phyloP scores from a whole-genome alignment of 73 alveolate genomes.

The Blepharisma stoltei region DNA sequence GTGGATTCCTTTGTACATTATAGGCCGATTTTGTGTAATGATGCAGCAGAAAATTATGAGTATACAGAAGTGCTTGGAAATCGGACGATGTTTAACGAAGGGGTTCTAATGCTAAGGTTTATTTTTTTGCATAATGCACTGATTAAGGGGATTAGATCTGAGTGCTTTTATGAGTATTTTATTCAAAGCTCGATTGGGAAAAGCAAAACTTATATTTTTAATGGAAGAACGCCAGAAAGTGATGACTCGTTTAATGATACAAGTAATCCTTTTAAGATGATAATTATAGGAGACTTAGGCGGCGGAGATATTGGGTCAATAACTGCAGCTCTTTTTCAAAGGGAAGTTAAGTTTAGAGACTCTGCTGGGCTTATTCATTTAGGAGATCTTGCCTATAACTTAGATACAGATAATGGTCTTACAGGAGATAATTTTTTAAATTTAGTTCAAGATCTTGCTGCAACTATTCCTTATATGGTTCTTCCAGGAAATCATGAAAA shows the following conservation, averaged over 20 bases:
- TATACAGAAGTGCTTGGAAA: background rate
- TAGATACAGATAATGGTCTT: background rate
- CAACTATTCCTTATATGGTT: background rate
- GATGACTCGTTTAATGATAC: background rate
- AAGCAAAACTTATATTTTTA: background rate
- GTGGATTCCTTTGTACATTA: background rate
- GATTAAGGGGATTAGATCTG: background rate
- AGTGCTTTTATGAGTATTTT: background rate
- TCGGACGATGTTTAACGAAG: background rate
- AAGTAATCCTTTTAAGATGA: background rate
- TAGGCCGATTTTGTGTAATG: background rate
- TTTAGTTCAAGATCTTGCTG: background rate
- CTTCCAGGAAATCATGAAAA: background rate
- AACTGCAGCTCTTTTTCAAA: background rate
- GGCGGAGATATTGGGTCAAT: background rate
- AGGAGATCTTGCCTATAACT: background rate
- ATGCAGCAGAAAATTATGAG: background rate
- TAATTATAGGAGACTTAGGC: constrained; percentile 9
- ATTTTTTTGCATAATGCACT: background rate
- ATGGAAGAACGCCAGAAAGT: background rate
- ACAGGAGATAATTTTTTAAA: background rate
- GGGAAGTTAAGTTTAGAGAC: background rate
- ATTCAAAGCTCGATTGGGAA: background rate
- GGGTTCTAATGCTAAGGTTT: background rate
- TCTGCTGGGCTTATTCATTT: background rate